A percentile compares a stretch with the other conserved stretches of the same genome.
phyloP scores from a whole-genome alignment of 176 grass and related monocot genomes.

The Oryza glumipatula region DNA sequence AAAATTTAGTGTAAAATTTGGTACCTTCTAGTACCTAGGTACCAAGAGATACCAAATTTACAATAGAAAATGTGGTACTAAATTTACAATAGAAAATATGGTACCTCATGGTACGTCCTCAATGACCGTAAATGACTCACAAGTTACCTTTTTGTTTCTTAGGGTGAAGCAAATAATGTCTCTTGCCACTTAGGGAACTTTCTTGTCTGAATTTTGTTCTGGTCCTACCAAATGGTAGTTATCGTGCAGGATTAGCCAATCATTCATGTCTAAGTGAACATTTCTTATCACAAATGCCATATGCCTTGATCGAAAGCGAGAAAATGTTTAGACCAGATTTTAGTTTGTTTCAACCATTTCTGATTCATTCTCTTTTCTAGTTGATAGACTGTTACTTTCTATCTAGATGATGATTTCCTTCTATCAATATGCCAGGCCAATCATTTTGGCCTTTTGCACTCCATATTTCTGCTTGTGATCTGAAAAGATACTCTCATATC shows the following conservation, averaged over 20 bases:
- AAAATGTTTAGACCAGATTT: slow-evolving; percentile 19
- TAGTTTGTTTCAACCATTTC: slow-evolving; percentile 16
- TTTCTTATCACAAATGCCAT: not conserved
- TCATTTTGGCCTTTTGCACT: not conserved
- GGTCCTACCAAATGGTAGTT: not conserved
- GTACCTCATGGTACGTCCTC: too few species aligned
- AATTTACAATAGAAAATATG: too few species aligned
- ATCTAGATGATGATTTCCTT: not conserved
- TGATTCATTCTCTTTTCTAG: not conserved
- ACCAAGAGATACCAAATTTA: too few species aligned
- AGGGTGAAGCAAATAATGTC: not conserved
- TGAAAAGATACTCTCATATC: not conserved
- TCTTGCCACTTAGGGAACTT: not conserved
- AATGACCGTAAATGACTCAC: not conserved
- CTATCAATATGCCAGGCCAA: not conserved
- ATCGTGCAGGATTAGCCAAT: not conserved
- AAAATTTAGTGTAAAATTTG: too few species aligned
- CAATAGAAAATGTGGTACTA: too few species aligned
- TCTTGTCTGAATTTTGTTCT: not conserved
- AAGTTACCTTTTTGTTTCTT: not conserved
- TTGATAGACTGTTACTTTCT: not conserved
- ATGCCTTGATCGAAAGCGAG: not conserved
- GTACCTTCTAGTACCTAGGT: too few species aligned
- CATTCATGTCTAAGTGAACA: not conserved
- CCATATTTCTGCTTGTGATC: not conserved